Evolutionary conservation across 768 basidiomycete genomes (phyloP).

Genomic region (Termitomyces sp.): DNA sequence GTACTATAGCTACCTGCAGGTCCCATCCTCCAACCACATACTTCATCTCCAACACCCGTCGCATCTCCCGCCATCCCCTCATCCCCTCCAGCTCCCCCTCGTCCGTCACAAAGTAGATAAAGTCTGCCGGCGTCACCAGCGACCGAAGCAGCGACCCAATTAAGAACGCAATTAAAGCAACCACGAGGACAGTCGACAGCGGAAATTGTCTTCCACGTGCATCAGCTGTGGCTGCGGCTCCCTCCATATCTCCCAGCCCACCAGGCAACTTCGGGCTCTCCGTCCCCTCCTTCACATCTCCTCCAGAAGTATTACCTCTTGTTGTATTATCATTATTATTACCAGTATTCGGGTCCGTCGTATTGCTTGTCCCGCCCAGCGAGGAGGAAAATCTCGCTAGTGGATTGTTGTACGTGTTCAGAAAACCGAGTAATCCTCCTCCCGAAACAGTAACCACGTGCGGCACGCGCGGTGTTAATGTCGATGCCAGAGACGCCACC

Average conservation of each 20-base stretch:
- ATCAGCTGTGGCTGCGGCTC: slow-evolving; percentile 12
- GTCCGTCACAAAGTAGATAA: slow-evolving; percentile 73
- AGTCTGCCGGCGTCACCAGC: slow-evolving; percentile 86
- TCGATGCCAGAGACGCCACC: slow-evolving; percentile 6
- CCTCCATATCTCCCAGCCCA: slow-evolving; percentile 26
- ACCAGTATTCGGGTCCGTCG: not conserved
- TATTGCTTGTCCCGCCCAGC: slow-evolving; percentile 18
- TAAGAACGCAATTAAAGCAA: slow-evolving; percentile 84
- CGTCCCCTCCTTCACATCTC: slow-evolving; percentile 4
- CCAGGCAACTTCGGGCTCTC: slow-evolving; percentile 30
- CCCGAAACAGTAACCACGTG: slow-evolving; percentile 21
- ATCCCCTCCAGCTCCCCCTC: slow-evolving; percentile 46
- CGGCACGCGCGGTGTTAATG: slow-evolving; percentile 14
- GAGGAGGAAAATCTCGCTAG: slow-evolving; percentile 44
- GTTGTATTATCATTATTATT: slow-evolving; percentile 2
- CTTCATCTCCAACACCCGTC: slow-evolving; percentile 76
- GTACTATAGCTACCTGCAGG: slow-evolving; percentile 79
- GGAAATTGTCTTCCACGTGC: slow-evolving; percentile 27
- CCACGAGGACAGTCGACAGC: slow-evolving; percentile 60
- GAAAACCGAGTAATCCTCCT: slow-evolving; percentile 51
- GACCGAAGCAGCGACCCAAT: slow-evolving; percentile 89
- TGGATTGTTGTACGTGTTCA: slow-evolving; percentile 56
- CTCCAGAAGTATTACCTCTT: slow-evolving; percentile 10
- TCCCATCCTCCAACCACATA: slow-evolving; percentile 83
- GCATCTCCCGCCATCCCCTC: slow-evolving; percentile 81